Evolutionary conservation across 1,284 basidiomycete species (phyloP).

Genomic region (Trametes polyzona): DNA sequence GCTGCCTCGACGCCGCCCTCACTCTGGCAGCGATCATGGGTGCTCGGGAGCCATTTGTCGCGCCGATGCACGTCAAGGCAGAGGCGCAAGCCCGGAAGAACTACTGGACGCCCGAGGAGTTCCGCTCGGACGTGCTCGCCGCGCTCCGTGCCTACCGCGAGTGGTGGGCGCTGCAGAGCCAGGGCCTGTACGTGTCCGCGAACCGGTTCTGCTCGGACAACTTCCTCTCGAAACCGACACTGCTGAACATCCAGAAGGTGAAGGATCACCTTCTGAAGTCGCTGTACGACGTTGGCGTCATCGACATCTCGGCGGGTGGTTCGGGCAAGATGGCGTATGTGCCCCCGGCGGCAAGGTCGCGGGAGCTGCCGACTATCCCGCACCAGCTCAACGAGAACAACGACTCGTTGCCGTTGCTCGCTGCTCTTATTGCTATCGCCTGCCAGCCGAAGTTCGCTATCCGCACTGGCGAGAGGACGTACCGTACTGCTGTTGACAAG

Average conservation of each 20-base stretch:
- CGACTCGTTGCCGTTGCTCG: slow-evolving; percentile 79
- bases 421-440: slow-evolving; percentile 86
- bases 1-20: slow-evolving; percentile 88
- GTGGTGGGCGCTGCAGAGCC: slow-evolving; percentile 78
- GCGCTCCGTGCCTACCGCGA: slow-evolving; percentile 82
- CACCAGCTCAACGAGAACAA: slow-evolving; percentile 76
- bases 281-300: slow-evolving; percentile 81
- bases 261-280: slow-evolving; percentile 82
- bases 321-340: slow-evolving; percentile 26
- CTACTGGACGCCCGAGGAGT: slow-evolving; percentile 80
- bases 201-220: slow-evolving; percentile 86
- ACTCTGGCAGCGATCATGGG: slow-evolving; percentile 91
- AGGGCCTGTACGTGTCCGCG: slow-evolving; percentile 64
- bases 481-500: slow-evolving; percentile 87
- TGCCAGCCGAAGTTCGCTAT: slow-evolving; percentile 95
- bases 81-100: slow-evolving; percentile 76
- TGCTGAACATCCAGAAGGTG: slow-evolving; percentile 85
- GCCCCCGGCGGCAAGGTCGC: slow-evolving; percentile 29
- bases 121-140: slow-evolving; percentile 87
- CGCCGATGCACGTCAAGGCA: slow-evolving; percentile 72
- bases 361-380: slow-evolving; percentile 53
- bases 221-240: slow-evolving; percentile 86
- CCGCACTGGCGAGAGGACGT: slow-evolving; percentile 71
- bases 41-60: slow-evolving; percentile 90
- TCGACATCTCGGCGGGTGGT: slow-evolving; percentile 77